A percentile compares a stretch with the other conserved stretches of the same genome.
phyloP scores from a whole-genome alignment of 352 stramenopile genomes.

The Phytophthora nicotianae region DNA sequence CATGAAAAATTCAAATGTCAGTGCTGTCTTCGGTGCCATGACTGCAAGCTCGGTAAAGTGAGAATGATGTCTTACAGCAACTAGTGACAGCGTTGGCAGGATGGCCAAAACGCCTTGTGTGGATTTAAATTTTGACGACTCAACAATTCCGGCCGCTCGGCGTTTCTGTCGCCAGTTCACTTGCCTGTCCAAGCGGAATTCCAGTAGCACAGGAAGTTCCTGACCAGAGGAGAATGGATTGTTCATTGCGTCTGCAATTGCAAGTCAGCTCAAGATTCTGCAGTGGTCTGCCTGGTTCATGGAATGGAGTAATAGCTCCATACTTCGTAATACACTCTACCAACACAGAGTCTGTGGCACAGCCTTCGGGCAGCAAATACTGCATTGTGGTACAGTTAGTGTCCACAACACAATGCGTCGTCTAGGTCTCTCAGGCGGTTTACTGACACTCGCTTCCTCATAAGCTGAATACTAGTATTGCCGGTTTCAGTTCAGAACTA shows the following conservation, averaged over 20 bases:
- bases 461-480: too few species aligned
- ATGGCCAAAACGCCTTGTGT: conserved; percentile 14
- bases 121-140: conserved; percentile 19
- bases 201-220: conserved; percentile 6
- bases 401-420: too few species aligned
- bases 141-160: conserved; percentile 17
- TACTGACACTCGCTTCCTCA: background rate
- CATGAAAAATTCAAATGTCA: conserved; percentile 28
- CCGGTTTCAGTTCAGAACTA: too few species aligned
- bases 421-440: too few species aligned
- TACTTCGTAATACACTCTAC: too few species aligned
- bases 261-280: background rate
- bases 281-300: too few species aligned
- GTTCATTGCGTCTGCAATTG: conserved; percentile 1
- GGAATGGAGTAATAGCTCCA: background rate
- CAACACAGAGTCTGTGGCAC: too few species aligned
- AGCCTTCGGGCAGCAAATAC: too few species aligned
- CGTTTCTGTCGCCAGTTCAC: conserved; percentile 33
- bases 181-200: conserved; percentile 21
- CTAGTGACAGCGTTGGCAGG: conserved; percentile 7
- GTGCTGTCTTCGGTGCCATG: conserved; percentile 14
- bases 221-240: conserved; percentile 12
- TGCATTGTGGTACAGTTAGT: too few species aligned
- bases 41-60: conserved; percentile 14
- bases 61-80: conserved; percentile 21